These are phyloP conservation scores for Boletus edulis DNA, from an alignment of 768 basidiomycete genomes.

Conservation along the genomic window DNA sequence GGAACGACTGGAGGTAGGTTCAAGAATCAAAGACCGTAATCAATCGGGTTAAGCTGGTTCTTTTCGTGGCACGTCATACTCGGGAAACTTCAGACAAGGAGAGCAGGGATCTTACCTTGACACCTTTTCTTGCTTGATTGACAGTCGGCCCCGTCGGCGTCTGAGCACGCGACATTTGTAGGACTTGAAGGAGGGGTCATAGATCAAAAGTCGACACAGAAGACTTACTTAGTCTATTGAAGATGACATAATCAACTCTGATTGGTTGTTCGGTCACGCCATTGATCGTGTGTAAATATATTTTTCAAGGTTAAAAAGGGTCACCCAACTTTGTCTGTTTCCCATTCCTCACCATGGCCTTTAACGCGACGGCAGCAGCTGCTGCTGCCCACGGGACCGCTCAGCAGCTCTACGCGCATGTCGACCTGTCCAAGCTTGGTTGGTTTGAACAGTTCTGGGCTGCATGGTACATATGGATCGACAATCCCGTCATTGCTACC, in stretches of 20 bases:
- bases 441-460: conserved; percentile 83
- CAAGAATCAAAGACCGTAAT: no score
- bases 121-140: no score
- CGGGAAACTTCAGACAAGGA: no score
- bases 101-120: no score
- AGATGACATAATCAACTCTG: conserved; percentile 17
- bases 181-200: no score
- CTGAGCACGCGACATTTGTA: no score
- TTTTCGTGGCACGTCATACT: background rate
- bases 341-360: conserved; percentile 35
- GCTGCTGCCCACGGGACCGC: conserved; percentile 29
- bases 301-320: conserved; percentile 14
- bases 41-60: no score
- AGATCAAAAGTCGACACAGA: no score
- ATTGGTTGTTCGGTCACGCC: conserved; percentile 32
- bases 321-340: background rate
- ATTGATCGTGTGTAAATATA: conserved; percentile 12
- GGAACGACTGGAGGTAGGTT: no score
- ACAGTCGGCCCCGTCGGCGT: no score
- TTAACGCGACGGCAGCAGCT: conserved; percentile 37
- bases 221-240: no score
- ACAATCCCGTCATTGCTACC: conserved; percentile 89
- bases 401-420: conserved; percentile 50
- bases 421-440: conserved; percentile 58
- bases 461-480: conserved; percentile 81